Evolutionary conservation across 345 rosid species (phyloP).

Genomic region (Odontarrhena argentea): DNA sequence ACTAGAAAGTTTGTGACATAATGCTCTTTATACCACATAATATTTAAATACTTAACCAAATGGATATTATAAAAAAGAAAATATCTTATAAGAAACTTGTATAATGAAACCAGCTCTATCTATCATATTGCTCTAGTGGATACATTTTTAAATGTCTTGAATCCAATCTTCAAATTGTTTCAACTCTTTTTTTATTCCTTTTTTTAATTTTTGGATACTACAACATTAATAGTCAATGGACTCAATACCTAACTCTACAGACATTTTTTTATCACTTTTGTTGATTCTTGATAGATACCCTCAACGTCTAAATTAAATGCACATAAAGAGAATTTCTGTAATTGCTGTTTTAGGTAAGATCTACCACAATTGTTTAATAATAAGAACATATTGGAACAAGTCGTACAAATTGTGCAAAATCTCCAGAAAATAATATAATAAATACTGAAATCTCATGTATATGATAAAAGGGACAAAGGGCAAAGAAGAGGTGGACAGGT

Average conservation of each 20-base stretch:
- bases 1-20: no score
- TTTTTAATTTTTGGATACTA: neutral
- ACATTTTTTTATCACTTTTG: slow-evolving; percentile 1
- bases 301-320: slow-evolving; percentile 35
- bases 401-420: slow-evolving; percentile 12
- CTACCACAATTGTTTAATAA: neutral
- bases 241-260: slow-evolving; percentile 8
- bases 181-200: neutral
- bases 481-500: slow-evolving; percentile 37
- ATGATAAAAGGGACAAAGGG: slow-evolving; percentile 30
- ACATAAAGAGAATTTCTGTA: slow-evolving; percentile 30
- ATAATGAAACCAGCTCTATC: neutral
- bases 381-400: slow-evolving; percentile 3
- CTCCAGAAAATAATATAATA: neutral
- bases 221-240: neutral
- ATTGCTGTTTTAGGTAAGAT: slow-evolving; percentile 26
- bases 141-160: neutral
- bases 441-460: slow-evolving; percentile 29
- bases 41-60: no score
- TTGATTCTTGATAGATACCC: slow-evolving; percentile 21
- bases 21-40: no score
- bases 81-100: neutral
- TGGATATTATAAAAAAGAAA: no score
- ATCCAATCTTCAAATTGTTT: slow-evolving; percentile 8
- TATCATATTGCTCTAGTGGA: neutral